Percentiles rank a stretch among this genome's conserved stretches.
These are phyloP conservation scores for Phytophthora cajani DNA, from an alignment of 352 stramenopile genomes.

Conservation along the genomic window DNA sequence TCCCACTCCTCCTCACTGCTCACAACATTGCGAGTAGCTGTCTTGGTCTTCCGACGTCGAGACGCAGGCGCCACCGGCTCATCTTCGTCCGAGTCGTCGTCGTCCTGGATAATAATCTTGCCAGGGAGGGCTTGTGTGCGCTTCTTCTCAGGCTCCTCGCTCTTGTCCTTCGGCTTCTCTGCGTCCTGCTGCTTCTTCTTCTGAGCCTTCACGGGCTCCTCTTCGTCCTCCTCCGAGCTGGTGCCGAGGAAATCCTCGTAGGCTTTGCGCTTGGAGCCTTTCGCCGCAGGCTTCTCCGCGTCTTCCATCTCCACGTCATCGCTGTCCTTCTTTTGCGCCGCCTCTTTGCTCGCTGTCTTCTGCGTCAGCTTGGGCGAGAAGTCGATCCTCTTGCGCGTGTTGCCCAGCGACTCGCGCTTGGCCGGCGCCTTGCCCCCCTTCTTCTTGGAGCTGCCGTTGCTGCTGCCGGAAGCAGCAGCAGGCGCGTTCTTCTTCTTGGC, in stretches of 20 bases:
- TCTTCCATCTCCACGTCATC: conserved; percentile 28
- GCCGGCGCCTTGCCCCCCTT: conserved; percentile 17
- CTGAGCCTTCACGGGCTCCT: conserved; percentile 8
- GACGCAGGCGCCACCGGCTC: conserved; percentile 29
- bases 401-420: conserved; percentile 27
- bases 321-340: conserved; percentile 2
- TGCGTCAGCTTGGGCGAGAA: conserved; percentile 69
- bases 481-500: conserved; percentile 41
- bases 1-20: conserved; percentile 66
- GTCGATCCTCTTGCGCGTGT: conserved; percentile 70
- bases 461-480: conserved; percentile 5
- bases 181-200: neutral
- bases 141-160: conserved; percentile 38
- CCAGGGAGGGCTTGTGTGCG: conserved; percentile 29
- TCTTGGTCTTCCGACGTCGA: conserved; percentile 35
- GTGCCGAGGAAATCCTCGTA: conserved; percentile 80
- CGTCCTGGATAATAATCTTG: conserved; percentile 82
- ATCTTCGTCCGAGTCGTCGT: conserved; percentile 74
- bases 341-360: conserved; percentile 9
- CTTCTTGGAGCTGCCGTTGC: conserved; percentile 14
- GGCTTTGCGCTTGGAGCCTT: conserved; percentile 53
- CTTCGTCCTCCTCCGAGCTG: conserved; percentile 61
- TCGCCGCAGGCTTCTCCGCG: neutral
- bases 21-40: conserved; percentile 33
- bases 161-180: conserved; percentile 36